Base-by-base conservation (phyloP, 169 alveolate species). In the Plasmodium vinckei region DNA sequence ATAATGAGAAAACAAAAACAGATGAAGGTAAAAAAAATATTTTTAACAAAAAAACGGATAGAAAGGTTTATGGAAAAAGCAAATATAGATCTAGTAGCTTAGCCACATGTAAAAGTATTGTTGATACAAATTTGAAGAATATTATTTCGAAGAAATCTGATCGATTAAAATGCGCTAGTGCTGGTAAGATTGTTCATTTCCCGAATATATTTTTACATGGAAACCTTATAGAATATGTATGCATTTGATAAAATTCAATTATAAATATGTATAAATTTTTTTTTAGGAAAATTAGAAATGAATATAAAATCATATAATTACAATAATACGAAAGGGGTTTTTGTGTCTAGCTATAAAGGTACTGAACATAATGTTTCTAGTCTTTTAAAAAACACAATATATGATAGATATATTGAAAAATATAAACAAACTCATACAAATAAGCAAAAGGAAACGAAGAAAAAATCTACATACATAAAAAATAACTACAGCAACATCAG, bases 401-500 rank as follows among this genome's bases (percentile, higher is more conserved):
- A 82, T 57, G 90, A 82, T 19, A 65, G 90, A 56, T 82, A 82
- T 39, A 68, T 82, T 44, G 70, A 44, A 23, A 82, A 82, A 72
- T 82, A 82, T 60, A 82, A 68, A 42, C 86, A 65, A 72, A 82
- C 54, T 68, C 72, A 82, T 60, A 82, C 42, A 49, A 53, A 5
- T 59, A 57, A 21, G 33, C 90, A 82, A 46, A 82, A 56, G 49
- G 84, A 54, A 25, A 82, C 56, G 19, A 82, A 82, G 65, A 82
- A 82, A 46, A 82, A 82, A 82, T 82, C 90, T 19, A 82, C 68
- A 19, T 82, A 82, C 61, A 68, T 82, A 67, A 82, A 69, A 68
- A 69, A 61, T 13, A 69, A 82, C 68, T 82, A 82, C 12, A 82
- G 90, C 57, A 82, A 82, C 23, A 82, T 82, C 64, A 82, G 90